Conservation (phyloP, 257 asterid genomes). For the Voacanga thouarsii region DNA sequence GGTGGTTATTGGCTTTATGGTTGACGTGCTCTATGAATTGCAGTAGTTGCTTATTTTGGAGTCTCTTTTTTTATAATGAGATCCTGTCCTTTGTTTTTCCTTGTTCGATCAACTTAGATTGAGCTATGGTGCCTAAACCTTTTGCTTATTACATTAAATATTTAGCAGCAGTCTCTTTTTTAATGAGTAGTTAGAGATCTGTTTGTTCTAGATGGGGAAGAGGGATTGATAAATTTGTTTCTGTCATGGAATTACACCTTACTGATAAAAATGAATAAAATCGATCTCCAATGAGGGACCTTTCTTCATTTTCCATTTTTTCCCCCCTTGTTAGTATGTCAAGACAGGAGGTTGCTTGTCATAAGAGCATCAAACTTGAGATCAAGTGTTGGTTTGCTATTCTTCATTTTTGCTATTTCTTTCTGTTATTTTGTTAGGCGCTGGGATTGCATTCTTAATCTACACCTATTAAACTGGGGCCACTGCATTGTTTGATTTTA, state of each 20-base stretch:
- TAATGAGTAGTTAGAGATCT: background rate
- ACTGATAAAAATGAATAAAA: background rate
- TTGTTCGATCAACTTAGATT: background rate
- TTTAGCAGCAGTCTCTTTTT: background rate
- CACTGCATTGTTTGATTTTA: background rate
- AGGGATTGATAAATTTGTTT: background rate
- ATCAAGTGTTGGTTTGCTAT: background rate
- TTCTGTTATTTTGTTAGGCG: no score
- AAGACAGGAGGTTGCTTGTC: background rate
- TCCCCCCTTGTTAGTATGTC: background rate
- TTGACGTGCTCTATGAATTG: conserved; percentile 1
- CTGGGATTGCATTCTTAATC: background rate
- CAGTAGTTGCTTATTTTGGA: background rate
- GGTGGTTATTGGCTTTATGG: conserved; percentile 35
- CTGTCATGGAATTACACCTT: background rate
- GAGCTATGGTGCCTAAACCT: background rate
- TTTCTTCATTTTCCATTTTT: background rate
- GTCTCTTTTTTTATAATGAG: background rate
- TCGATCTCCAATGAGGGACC: background rate
- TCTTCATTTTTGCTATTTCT: no score
- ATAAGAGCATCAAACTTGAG: background rate
- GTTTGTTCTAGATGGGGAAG: background rate
- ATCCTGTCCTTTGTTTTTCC: background rate
- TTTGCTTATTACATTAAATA: background rate
- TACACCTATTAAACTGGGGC: background rate